Conservation (phyloP, 805 yeast species). For the Candida mattraensis region DNA sequence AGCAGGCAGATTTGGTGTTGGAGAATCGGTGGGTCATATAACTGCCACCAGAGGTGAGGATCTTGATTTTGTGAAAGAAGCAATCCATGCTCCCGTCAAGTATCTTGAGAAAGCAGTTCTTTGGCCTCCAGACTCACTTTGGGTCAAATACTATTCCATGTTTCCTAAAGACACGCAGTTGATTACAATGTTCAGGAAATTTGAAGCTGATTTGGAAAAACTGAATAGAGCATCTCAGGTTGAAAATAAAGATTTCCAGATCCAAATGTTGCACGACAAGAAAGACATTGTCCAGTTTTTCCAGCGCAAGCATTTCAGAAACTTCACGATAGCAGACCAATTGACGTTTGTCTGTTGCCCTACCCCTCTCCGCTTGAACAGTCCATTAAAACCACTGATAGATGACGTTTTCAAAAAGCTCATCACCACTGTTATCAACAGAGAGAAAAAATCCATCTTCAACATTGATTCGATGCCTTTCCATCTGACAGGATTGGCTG, state of each 20-base stretch:
- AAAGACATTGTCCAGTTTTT: constrained; percentile 28
- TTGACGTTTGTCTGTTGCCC: constrained; percentile 39
- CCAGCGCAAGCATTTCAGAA: constrained; percentile 21
- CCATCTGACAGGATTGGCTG: constrained; percentile 27
- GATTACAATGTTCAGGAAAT: constrained; percentile 45
- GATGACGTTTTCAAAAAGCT: constrained; percentile 45
- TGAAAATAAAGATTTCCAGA: constrained; percentile 24
- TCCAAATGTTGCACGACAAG: constrained; percentile 30
- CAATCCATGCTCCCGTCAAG: constrained; percentile 51
- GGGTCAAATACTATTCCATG: constrained; percentile 63
- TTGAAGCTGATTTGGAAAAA: constrained; percentile 41
- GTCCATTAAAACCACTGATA: constrained; percentile 25
- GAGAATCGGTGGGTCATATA: constrained; percentile 46
- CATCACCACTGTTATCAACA: constrained; percentile 54
- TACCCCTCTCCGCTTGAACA: constrained; percentile 21
- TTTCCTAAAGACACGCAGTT: constrained; percentile 53
- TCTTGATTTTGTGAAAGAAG: constrained; percentile 43
- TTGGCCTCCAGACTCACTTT: constrained; percentile 79
- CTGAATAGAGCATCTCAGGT: constrained; percentile 17
- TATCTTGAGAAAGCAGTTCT: constrained; percentile 60
- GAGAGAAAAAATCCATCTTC: constrained; percentile 54
- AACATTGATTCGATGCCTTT: constrained; percentile 42
- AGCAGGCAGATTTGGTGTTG: constrained; percentile 74
- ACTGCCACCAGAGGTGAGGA: constrained; percentile 50
- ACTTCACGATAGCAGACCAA: constrained; percentile 34